A percentile compares a stretch with the other conserved stretches of the same genome.
Evolutionary conservation across 495 filamentous ascomycete genomes (phyloP).

Genomic region (Penicilliopsis zonata): DNA sequence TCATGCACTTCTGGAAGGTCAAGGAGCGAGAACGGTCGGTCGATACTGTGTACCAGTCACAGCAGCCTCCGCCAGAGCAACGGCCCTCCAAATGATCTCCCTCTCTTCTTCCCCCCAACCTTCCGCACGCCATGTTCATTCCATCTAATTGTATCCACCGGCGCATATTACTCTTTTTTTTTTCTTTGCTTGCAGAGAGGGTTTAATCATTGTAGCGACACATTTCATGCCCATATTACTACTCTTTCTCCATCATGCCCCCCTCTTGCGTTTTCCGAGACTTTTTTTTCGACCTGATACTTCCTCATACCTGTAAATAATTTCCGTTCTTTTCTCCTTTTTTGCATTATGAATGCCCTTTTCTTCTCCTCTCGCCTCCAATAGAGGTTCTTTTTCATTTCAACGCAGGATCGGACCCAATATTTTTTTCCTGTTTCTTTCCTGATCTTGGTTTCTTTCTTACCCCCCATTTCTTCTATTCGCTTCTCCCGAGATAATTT

Average conservation of each 20-base stretch:
- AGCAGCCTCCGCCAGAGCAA: neutral
- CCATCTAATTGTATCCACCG: too few relatives aligned
- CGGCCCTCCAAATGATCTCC: neutral
- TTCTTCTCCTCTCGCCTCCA: too few relatives aligned
- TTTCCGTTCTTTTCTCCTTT: too few relatives aligned
- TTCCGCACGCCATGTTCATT: neutral
- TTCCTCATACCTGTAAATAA: conserved; percentile 6
- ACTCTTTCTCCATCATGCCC: neutral
- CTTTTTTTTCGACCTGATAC: conserved; percentile 10
- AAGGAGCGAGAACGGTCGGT: conserved; percentile 33
- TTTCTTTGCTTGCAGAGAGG: too few relatives aligned
- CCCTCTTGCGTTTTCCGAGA: neutral
- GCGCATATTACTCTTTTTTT: too few relatives aligned
- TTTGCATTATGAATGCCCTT: neutral
- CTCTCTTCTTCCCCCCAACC: neutral
- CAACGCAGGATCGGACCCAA: neutral
- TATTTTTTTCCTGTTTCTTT: conserved; percentile 5
- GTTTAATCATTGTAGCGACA: neutral
- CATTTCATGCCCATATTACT: neutral
- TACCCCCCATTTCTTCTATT: conserved; percentile 12
- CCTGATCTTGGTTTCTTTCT: conserved; percentile 7
- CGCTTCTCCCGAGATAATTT: conserved; percentile 18
- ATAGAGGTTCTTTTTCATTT: conserved; percentile 2
- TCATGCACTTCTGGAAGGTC: conserved; percentile 77
- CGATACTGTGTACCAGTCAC: neutral